Base-by-base conservation (phyloP, 495 filamentous ascomycete species). In the Penicillium paxilli region DNA sequence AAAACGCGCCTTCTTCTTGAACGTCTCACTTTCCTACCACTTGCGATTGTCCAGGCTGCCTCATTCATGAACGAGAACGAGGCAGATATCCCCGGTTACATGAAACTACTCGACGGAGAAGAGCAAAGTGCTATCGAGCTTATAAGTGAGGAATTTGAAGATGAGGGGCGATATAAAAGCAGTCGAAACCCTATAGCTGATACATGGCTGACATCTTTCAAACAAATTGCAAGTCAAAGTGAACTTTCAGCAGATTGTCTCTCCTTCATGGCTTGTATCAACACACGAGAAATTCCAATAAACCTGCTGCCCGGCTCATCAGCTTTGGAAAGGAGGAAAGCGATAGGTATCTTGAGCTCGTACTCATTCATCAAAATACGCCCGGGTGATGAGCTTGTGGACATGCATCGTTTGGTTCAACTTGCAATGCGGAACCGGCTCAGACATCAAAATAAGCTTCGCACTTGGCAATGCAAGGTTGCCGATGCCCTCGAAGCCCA, bases 201-300 rank as follows among this genome's bases (percentile, higher is more conserved):
- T 1, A 86, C 82, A 0, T 85, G 79, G 81, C 64, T 78, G 0
- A 74, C 81, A 1, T 82, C 80, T 0, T 80, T 85, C 45, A 51
- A 67, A 0, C 74, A 83, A 53, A 78, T 84, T 10, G 66, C 52
- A 24, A 30, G 62, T 7, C 38, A 49, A 2, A 47, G 74, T 32
- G 37, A 30, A 0, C 8, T 66, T 0, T 77, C 80, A 0, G 60
- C 69, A 0, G 55, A 76, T 0, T 69, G 70, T 44, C 53, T 84
- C 1, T 62, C 55, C 0, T 70, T 79, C 48, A 75, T 83, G 60
- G 58, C 76, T 4, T 72, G 72, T 16, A 41, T 83, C 1, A 66
- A 76, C 17, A 42, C 61, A 21, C 44, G 38, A 2, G 50, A 63
- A 38, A 61, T 71, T 2, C 64, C 66, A 5, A 21, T 46, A 2